A percentile compares a stretch with the other conserved stretches of the same genome.
Conservation (phyloP, 2,329 filamentous ascomycete genomes). For the Penicillium aurantiogriseum region DNA sequence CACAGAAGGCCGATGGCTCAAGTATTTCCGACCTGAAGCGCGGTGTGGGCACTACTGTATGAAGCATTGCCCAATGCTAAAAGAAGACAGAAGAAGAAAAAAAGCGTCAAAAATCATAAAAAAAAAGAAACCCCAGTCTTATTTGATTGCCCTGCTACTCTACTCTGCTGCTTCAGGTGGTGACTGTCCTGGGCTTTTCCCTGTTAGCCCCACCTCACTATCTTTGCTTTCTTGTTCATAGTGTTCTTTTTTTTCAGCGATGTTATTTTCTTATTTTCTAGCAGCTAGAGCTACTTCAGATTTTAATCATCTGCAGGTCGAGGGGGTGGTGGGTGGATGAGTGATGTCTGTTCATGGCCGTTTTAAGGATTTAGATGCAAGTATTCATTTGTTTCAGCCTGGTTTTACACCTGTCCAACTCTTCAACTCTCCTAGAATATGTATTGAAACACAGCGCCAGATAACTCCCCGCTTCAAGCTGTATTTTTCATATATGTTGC, state of each 20-base stretch:
- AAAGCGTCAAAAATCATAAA: conserved; percentile 1
- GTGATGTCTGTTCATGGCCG: conserved; percentile 18
- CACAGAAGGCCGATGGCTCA: conserved; percentile 32
- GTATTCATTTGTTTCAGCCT: neutral
- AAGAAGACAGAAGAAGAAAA: conserved; percentile 16
- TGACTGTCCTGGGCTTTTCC: conserved; percentile 4
- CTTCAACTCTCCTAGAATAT: neutral
- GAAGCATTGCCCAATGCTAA: conserved; percentile 6
- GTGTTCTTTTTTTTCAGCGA: conserved; percentile 18
- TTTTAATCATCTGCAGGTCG: conserved; percentile 12
- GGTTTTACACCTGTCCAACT: neutral
- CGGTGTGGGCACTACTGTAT: conserved; percentile 32
- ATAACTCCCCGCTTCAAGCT: neutral
- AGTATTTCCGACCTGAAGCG: conserved; percentile 35
- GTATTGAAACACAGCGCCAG: neutral
- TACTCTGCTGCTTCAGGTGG: conserved; percentile 15
- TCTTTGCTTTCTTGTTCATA: conserved; percentile 24
- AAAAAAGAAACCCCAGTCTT: conserved; percentile 20
- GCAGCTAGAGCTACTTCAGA: conserved; percentile 12
- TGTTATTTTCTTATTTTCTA: conserved; percentile 5
- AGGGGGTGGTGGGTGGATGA: conserved; percentile 17
- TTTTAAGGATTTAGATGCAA: conserved; percentile 12
- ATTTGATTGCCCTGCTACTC: conserved; percentile 14
- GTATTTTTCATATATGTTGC: neutral
- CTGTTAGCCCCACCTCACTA: neutral